Conservation (phyloP, 139 green algal species). For the Eudorina sp. region DNA sequence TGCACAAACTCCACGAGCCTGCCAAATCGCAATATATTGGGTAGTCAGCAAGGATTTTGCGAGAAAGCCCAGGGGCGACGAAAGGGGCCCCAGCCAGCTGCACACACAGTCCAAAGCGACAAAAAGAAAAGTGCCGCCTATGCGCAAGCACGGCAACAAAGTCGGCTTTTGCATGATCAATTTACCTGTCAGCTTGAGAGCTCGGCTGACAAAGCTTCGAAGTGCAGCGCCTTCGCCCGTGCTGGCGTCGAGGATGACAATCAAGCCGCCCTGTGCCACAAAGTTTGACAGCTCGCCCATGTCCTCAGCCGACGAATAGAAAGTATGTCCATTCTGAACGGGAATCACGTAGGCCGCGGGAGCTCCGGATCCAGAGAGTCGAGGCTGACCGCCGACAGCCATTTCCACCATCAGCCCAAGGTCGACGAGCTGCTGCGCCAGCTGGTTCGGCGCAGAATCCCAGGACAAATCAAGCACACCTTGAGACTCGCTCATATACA, state of each 20-base stretch:
- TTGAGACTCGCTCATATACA: constrained; percentile 18
- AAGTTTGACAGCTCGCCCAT: constrained; percentile 1
- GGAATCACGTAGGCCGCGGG: constrained; percentile 47
- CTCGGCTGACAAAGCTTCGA: neutral
- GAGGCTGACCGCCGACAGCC: constrained; percentile 27
- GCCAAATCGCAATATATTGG: neutral
- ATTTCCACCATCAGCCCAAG: neutral
- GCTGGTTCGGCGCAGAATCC: neutral
- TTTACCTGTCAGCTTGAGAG: constrained; percentile 17
- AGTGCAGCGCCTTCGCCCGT: neutral
- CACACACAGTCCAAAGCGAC: neutral
- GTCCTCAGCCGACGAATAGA: neutral
- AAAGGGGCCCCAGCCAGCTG: neutral
- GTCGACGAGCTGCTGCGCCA: neutral
- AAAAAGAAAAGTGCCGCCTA: too few species aligned
- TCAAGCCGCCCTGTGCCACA: neutral
- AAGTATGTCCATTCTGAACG: neutral
- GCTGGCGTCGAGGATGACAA: neutral
- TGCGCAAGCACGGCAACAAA: too few species aligned
- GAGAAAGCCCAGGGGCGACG: neutral
- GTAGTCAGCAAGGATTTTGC: neutral
- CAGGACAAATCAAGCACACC: constrained; percentile 19
- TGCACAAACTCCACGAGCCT: constrained; percentile 7
- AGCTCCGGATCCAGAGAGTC: constrained; percentile 21
- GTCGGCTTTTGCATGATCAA: too few species aligned